These are phyloP conservation scores for Drosera capensis DNA, from an alignment of 148 eudicot species.

Conservation along the genomic window DNA sequence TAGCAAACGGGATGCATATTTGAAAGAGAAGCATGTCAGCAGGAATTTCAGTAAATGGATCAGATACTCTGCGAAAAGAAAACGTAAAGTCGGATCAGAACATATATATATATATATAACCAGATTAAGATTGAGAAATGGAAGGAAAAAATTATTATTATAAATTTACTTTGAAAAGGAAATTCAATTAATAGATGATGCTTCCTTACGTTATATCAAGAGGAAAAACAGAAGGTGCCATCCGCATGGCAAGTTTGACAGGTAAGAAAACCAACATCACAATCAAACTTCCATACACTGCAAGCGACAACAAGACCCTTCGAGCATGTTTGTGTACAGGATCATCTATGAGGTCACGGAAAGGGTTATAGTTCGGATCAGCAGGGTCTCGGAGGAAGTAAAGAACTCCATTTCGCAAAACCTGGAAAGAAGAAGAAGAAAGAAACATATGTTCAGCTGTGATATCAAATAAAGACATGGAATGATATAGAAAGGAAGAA, in stretches of 20 bases:
- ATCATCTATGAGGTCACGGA: conserved; percentile 93
- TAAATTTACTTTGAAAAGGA: background rate
- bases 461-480: background rate
- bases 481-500: conserved; percentile 2
- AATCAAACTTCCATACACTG: conserved; percentile 85
- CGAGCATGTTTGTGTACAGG: conserved; percentile 98
- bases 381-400: conserved; percentile 98
- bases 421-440: conserved; percentile 40
- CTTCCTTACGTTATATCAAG: conserved; percentile 82
- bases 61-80: conserved; percentile 63
- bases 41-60: conserved; percentile 95
- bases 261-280: conserved; percentile 92
- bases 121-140: background rate
- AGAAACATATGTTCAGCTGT: background rate
- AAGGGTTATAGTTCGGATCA: conserved; percentile 94
- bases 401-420: conserved; percentile 82
- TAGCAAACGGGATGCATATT: conserved; percentile 93
- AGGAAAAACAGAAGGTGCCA: conserved; percentile 80
- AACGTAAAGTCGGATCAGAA: background rate
- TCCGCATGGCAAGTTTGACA: conserved; percentile 86
- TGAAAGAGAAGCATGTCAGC: conserved; percentile 91
- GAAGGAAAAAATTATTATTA: too few relatives aligned
- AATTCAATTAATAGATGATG: conserved; percentile 2
- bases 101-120: background rate
- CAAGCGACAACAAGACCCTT: conserved; percentile 76